A percentile compares a stretch with the other conserved stretches of the same genome.
These are phyloP conservation scores for Paramecium octaurelia DNA, from an alignment of 73 alveolate genomes.

Conservation along the genomic window DNA sequence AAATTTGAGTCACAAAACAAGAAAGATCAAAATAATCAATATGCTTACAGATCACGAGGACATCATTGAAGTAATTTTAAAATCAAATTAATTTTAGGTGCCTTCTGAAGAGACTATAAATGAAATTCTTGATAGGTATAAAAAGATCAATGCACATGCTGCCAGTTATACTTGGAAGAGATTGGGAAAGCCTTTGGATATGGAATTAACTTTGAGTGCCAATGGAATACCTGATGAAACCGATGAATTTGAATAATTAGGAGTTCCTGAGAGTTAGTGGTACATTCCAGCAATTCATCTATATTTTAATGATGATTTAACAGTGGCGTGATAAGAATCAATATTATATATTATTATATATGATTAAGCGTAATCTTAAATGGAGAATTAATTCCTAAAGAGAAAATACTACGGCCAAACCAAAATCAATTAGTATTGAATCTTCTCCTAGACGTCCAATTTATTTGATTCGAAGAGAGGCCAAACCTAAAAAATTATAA, in stretches of 20 bases:
- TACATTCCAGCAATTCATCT: conserved; percentile 98
- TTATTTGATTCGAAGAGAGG: background rate
- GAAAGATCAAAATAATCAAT: conserved; percentile 90
- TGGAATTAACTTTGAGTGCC: conserved; percentile 96
- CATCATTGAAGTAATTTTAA: conserved; percentile 84
- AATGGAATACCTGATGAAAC: conserved; percentile 98
- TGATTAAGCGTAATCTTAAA: conserved; percentile 7
- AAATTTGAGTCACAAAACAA: conserved; percentile 78
- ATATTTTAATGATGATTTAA: conserved; percentile 97
- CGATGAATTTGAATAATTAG: conserved; percentile 84
- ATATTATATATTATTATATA: background rate
- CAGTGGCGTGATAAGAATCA: conserved; percentile 73
- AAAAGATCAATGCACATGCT: conserved; percentile 89
- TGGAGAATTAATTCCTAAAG: conserved; percentile 29
- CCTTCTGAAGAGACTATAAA: conserved; percentile 90
- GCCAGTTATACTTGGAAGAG: conserved; percentile 99
- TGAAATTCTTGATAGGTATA: conserved; percentile 96
- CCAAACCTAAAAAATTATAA: background rate
- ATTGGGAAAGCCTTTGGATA: conserved; percentile 96
- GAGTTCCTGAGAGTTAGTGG: conserved; percentile 89
- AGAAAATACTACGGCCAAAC: background rate
- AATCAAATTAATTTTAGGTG: background rate
- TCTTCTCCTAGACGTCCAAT: background rate
- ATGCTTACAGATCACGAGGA: conserved; percentile 94
- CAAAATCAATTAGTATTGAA: background rate